phyloP scores from a whole-genome alignment of 2,329 filamentous ascomycete species.

The Diaporthe sp. region DNA sequence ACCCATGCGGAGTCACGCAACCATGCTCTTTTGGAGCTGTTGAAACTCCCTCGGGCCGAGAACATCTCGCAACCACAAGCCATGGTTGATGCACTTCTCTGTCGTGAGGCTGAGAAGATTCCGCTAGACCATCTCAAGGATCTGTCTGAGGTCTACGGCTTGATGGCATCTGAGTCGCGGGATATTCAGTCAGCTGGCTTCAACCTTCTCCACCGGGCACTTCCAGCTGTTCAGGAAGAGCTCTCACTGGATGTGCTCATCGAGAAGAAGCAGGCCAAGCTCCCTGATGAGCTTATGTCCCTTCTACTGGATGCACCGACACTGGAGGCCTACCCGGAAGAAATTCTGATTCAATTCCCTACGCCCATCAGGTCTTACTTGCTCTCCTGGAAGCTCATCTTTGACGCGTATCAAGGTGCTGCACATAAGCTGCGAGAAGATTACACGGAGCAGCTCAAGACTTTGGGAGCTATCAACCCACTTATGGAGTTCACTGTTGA shows the following conservation, averaged over 20 bases:
- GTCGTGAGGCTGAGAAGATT: slow-evolving; percentile 75
- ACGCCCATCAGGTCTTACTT: slow-evolving; percentile 82
- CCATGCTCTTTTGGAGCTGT: slow-evolving; percentile 70
- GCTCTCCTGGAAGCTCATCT: slow-evolving; percentile 89
- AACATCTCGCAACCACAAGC: slow-evolving; percentile 73
- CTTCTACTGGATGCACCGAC: slow-evolving; percentile 84
- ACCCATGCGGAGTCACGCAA: slow-evolving; percentile 69
- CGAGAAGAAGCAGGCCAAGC: slow-evolving; percentile 77
- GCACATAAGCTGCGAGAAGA: slow-evolving; percentile 86
- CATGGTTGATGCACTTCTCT: slow-evolving; percentile 81
- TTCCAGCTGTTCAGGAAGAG: slow-evolving; percentile 83
- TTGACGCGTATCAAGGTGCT: slow-evolving; percentile 83
- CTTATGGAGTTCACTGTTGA: slow-evolving; percentile 87
- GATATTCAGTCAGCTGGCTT: slow-evolving; percentile 86
- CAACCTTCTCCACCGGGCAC: slow-evolving; percentile 81
- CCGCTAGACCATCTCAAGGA: slow-evolving; percentile 73
- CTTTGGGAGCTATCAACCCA: slow-evolving; percentile 75
- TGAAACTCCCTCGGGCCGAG: slow-evolving; percentile 63
- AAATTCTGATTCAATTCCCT: slow-evolving; percentile 77
- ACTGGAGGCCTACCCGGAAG: slow-evolving; percentile 74
- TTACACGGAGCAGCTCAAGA: slow-evolving; percentile 84
- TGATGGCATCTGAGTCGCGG: slow-evolving; percentile 81
- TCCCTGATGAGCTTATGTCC: slow-evolving; percentile 88
- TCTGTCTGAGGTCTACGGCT: slow-evolving; percentile 76
- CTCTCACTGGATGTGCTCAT: slow-evolving; percentile 82